A percentile compares a stretch with the other conserved stretches of the same genome.
These are phyloP conservation scores for Mucor racemosus DNA, from an alignment of 371 early-diverging fungal genomes.

Conservation along the genomic window DNA sequence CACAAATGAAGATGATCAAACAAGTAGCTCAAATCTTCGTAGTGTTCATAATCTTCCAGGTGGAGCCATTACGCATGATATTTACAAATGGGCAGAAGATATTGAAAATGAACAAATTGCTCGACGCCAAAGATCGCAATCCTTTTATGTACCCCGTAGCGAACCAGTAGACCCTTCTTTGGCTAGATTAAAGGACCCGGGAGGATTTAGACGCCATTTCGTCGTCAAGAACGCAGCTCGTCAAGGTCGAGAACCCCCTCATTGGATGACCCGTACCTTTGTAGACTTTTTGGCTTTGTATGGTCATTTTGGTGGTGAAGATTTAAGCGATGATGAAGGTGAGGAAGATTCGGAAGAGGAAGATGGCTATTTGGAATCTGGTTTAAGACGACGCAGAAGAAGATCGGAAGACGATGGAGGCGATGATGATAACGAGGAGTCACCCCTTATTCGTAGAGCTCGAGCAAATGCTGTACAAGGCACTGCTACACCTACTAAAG, in stretches of 20 bases:
- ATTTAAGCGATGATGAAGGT: conserved; percentile 48
- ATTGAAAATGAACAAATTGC: conserved; percentile 40
- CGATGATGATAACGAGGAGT: conserved; percentile 37
- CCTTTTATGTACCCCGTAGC: conserved; percentile 39
- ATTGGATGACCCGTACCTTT: conserved; percentile 85
- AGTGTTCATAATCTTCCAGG: conserved; percentile 55
- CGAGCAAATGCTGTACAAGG: conserved; percentile 70
- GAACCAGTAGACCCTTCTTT: conserved; percentile 44
- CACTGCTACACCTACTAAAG: conserved; percentile 78
- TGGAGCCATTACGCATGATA: conserved; percentile 62
- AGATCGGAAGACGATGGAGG: conserved; percentile 23
- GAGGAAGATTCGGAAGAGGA: conserved; percentile 32
- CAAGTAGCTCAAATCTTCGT: conserved; percentile 9
- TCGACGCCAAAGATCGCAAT: conserved; percentile 45
- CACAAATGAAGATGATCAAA: conserved; percentile 20
- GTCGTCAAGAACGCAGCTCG: conserved; percentile 75
- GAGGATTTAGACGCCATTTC: conserved; percentile 91
- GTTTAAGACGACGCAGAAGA: conserved; percentile 26
- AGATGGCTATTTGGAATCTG: conserved; percentile 18
- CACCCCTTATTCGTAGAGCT: conserved; percentile 58
- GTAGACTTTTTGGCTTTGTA: conserved; percentile 92
- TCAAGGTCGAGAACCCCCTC: conserved; percentile 68
- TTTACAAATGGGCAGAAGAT: conserved; percentile 63
- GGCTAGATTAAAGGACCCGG: conserved; percentile 69
- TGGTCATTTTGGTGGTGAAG: conserved; percentile 92